These are phyloP conservation scores for Cutaneotrichosporon sp. DNA, from an alignment of 1,284 basidiomycete genomes.

Conservation along the genomic window DNA sequence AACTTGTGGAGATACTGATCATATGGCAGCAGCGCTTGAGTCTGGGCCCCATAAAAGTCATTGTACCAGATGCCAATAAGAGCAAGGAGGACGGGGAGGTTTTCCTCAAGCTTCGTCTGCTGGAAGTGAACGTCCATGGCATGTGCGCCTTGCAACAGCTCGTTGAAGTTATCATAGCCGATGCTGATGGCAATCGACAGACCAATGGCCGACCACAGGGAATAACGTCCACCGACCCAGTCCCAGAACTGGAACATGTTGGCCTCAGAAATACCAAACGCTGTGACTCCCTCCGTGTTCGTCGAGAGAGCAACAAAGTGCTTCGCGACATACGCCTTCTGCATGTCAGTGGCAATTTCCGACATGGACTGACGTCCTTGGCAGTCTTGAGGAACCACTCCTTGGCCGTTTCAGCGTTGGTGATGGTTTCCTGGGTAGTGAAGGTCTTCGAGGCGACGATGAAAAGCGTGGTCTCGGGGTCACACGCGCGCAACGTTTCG, in stretches of 20 bases:
- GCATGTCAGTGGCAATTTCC: conserved; percentile 3
- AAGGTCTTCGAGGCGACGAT: conserved; percentile 98
- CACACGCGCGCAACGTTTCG: conserved; percentile 73
- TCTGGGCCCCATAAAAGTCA: conserved; percentile 93
- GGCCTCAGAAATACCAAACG: conserved; percentile 83
- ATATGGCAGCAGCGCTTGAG: conserved; percentile 90
- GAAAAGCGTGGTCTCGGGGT: conserved; percentile 93
- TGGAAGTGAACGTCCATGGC: conserved; percentile 98
- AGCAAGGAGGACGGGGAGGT: conserved; percentile 86
- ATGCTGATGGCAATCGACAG: conserved; percentile 88
- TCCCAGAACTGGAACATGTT: conserved; percentile 99
- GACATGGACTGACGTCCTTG: conserved; percentile 55
- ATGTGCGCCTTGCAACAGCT: conserved; percentile 85
- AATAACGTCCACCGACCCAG: conserved; percentile 99
- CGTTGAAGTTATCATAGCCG: conserved; percentile 90
- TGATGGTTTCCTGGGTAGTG: conserved; percentile 99
- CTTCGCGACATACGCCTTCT: conserved; percentile 88
- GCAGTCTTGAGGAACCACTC: conserved; percentile 88
- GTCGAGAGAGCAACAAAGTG: conserved; percentile 98
- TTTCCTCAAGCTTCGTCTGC: conserved; percentile 78
- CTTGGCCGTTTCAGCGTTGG: conserved; percentile 88
- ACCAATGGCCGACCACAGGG: conserved; percentile 96
- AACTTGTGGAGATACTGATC: conserved; percentile 99
- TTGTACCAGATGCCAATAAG: conserved; percentile 98
- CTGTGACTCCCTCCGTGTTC: conserved; percentile 87